These are phyloP conservation scores for Xerocomus amazonicus DNA, from an alignment of 1,284 basidiomycete species.

Conservation along the genomic window DNA sequence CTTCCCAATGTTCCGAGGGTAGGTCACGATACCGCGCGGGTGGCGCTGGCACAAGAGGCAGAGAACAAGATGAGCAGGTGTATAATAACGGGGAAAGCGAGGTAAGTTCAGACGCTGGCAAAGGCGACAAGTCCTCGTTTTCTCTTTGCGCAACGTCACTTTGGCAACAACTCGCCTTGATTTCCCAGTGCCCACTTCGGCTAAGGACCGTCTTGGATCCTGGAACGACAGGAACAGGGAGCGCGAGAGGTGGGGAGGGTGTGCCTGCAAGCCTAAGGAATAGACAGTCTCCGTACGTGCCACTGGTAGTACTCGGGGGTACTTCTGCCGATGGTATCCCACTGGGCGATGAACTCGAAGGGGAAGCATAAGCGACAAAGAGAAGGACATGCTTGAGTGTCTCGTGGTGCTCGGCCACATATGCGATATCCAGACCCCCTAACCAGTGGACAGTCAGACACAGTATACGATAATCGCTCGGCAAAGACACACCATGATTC, in stretches of 20 bases:
- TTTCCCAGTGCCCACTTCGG: conserved; percentile 61
- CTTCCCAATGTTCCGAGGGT: conserved; percentile 95
- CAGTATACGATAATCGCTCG: background rate
- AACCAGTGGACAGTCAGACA: conserved; percentile 1
- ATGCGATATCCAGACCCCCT: conserved; percentile 56
- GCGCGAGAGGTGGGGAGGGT: conserved; percentile 54
- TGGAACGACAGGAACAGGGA: conserved; percentile 61
- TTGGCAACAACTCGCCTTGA: conserved; percentile 50
- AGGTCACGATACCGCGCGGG: conserved; percentile 71
- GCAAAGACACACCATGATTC: conserved; percentile 19
- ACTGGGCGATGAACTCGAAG: conserved; percentile 16
- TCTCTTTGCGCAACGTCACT: conserved; percentile 22
- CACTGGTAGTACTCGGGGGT: conserved; percentile 42
- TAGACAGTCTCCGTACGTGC: conserved; percentile 47
- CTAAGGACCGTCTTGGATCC: conserved; percentile 60
- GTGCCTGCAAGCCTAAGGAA: conserved; percentile 55
- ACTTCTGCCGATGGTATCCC: conserved; percentile 52
- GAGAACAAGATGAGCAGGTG: conserved; percentile 70
- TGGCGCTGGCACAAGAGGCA: conserved; percentile 60
- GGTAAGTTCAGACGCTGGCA: conserved; percentile 67
- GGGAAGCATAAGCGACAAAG: conserved; percentile 41
- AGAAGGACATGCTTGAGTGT: conserved; percentile 72
- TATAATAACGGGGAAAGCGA: conserved; percentile 55
- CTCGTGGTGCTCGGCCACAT: conserved; percentile 83
- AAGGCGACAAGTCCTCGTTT: conserved; percentile 36